Conservation (phyloP, 768 basidiomycete species). For the Podaxis sp. region DNA sequence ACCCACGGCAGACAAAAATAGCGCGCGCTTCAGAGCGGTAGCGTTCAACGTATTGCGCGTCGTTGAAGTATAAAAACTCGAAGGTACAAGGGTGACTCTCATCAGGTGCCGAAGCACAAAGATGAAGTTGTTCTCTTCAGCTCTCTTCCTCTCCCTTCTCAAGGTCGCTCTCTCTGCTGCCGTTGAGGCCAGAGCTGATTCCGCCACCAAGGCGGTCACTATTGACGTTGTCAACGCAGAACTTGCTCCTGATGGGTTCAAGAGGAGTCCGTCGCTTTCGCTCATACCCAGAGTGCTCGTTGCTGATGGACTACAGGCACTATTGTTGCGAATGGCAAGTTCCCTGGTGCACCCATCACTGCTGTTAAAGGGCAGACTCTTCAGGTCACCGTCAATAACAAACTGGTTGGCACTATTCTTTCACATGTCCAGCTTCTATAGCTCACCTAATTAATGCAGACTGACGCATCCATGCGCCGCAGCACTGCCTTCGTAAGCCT, state of each 20-base stretch:
- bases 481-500: slow-evolving; percentile 9
- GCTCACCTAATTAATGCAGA: slow-evolving; percentile 23
- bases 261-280: slow-evolving; percentile 10
- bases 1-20: neutral
- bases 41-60: neutral
- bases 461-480: slow-evolving; percentile 49
- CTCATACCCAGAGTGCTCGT: neutral
- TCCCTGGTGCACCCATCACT: slow-evolving; percentile 31
- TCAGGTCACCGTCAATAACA: neutral
- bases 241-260: slow-evolving; percentile 43
- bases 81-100: neutral
- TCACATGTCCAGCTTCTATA: slow-evolving; percentile 27
- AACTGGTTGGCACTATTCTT: neutral
- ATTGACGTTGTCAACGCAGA: slow-evolving; percentile 39
- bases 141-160: slow-evolving; percentile 1
- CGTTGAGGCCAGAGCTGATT: neutral
- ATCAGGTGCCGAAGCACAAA: neutral
- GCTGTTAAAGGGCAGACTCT: slow-evolving; percentile 25
- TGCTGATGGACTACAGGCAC: slow-evolving; percentile 17
- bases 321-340: slow-evolving; percentile 26
- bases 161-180: slow-evolving; percentile 1
- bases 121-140: neutral
- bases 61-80: neutral
- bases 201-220: slow-evolving; percentile 14
- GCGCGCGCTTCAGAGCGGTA: neutral